Base-by-base conservation (phyloP, 305 asterid species). In the Fraxinus velutina region DNA sequence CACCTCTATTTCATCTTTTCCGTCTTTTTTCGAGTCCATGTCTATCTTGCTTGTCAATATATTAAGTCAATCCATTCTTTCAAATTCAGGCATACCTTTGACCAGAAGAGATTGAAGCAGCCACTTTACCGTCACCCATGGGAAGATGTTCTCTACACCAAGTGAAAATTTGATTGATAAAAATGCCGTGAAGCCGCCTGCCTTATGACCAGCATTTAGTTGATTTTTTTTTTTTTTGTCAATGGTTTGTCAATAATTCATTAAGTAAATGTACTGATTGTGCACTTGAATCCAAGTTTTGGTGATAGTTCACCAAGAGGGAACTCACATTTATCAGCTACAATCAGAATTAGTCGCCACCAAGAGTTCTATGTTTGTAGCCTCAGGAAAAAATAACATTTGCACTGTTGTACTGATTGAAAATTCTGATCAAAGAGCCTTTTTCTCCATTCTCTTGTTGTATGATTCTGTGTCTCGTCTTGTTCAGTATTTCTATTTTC, bases 141-240 rank as follows among this genome's bases (percentile, higher is more conserved):
- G 99, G 99, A 94, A 90, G 99, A 96, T 84, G 98, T 96, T 76
- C 97, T 96, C 74, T 96, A 96, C 94, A 96, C 99, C 89, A 96
- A 96, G 93, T 96, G 94, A 92, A 86, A 77, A 17, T 50, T 70
- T 30, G 72, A 50, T 37, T 3, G 73, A 9, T 52, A 70, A 15
- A 68, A 77, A 73, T 47, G 62, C 76, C 55, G 7, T n/a, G 12
- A 29, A 74, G 81, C 79, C 42, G 76, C 21, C 21, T 73, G 13
- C 5, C 13, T 24, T 64, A 2, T 3, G 6, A 10, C 71, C 29
- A 21, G 34, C 15, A 8, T 64, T 22, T 9, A 24, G 12, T 64
- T 64, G 33, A 64, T 32, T 32, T 32, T 32, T 32, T 32, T 30
- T 4, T 6, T 60, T 19, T 60, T 21, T 6, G 15, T 60, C 71